phyloP scores from a whole-genome alignment of 2,329 filamentous ascomycete species.

The Diaporthe aspalathi region DNA sequence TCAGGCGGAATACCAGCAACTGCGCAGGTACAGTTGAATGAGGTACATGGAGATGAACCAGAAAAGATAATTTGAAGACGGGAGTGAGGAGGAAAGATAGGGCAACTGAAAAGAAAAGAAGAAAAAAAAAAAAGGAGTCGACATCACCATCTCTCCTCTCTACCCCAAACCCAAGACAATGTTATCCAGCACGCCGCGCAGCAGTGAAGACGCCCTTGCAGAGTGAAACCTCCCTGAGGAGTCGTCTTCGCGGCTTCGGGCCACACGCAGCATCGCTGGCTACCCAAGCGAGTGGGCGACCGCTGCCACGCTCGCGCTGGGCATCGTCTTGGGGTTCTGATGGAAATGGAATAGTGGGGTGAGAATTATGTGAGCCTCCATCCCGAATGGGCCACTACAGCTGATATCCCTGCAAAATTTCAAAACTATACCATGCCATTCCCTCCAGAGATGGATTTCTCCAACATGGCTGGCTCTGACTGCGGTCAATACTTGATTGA shows the following conservation, averaged over 20 bases:
- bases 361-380: constrained; percentile 67
- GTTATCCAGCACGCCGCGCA: constrained; percentile 77
- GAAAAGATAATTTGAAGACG: too few species aligned
- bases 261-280: constrained; percentile 71
- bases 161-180: constrained; percentile 70
- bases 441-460: accelerated
- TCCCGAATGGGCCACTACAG: constrained; percentile 72
- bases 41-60: not conserved
- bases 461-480: accelerated
- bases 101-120: too few species aligned
- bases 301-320: constrained; percentile 77
- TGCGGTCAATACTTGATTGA: too few species aligned
- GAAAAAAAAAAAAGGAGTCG: constrained; percentile 56
- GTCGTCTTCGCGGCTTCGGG: constrained; percentile 77
- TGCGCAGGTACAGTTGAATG: not conserved
- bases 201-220: constrained; percentile 78
- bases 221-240: constrained; percentile 79
- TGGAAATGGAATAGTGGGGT: constrained; percentile 64
- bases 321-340: constrained; percentile 68
- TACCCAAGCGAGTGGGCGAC: constrained; percentile 73
- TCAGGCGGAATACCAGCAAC: not conserved
- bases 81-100: too few species aligned
- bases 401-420: constrained; percentile 45
- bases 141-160: constrained; percentile 65
- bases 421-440: constrained; percentile 29